Evolutionary conservation across 192 early-diverging fungal species (phyloP).

Genomic region (Mortierella alpina): DNA sequence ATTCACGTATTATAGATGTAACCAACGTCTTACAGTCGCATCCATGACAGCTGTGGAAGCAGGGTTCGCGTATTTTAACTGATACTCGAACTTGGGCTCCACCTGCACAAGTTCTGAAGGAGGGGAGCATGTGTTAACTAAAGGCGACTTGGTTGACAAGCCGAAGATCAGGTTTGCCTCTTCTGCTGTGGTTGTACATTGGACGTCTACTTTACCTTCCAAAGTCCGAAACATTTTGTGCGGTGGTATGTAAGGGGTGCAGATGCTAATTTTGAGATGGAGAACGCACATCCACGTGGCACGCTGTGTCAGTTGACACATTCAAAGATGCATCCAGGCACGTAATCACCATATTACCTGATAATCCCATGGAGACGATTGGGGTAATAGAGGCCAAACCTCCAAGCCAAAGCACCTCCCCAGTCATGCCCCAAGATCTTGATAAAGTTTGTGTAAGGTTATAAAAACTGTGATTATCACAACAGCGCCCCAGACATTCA

Average conservation of each 20-base stretch:
- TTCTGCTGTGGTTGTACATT: too few relatives aligned
- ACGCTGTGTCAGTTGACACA: not conserved
- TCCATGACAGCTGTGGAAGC: conserved; percentile 5
- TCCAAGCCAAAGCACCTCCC: conserved; percentile 50
- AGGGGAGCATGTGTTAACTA: not conserved
- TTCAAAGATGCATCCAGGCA: not conserved
- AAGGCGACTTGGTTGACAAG: too few relatives aligned
- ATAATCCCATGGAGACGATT: conserved; percentile 39
- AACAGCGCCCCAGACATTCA: not conserved
- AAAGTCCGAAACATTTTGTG: not conserved
- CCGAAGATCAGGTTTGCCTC: too few relatives aligned
- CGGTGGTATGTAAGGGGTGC: conserved; percentile 39
- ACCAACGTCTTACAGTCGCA: not conserved
- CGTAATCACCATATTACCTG: conserved; percentile 16
- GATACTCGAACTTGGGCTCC: conserved; percentile 36
- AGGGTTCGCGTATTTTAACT: conserved; percentile 27
- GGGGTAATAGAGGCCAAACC: conserved; percentile 42
- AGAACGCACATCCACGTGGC: too few relatives aligned
- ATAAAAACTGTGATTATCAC: not conserved
- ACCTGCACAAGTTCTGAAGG: conserved; percentile 22
- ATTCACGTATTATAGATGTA: too few relatives aligned
- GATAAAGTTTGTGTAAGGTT: not conserved
- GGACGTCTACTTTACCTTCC: conserved; percentile 19
- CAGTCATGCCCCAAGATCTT: conserved; percentile 49
- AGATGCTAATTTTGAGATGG: conserved; percentile 11